Evolutionary conservation across 1,284 basidiomycete species (phyloP).

Genomic region (Microbotryum intermedium): DNA sequence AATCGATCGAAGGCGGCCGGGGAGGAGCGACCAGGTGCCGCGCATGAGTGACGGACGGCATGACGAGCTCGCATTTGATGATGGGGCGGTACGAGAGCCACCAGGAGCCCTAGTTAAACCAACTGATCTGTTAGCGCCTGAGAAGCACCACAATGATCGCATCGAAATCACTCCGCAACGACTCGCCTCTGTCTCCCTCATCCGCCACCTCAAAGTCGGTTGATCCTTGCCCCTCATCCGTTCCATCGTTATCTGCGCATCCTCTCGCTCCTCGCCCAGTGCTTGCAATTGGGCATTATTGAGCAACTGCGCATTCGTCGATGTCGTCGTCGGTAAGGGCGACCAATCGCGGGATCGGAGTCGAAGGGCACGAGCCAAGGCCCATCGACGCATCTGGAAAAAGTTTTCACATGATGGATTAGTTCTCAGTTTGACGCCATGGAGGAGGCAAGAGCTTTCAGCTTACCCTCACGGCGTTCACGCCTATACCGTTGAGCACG

Average conservation of each 20-base stretch:
- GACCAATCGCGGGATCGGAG: slow-evolving; percentile 26
- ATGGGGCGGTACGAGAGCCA: slow-evolving; percentile 28
- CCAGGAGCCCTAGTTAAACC: slow-evolving; percentile 12
- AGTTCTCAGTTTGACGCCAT: neutral
- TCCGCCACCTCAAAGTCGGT: slow-evolving; percentile 24
- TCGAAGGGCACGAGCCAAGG: slow-evolving; percentile 12
- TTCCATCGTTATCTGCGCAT: no score
- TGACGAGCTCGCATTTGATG: slow-evolving; percentile 23
- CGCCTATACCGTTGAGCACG: slow-evolving; percentile 15
- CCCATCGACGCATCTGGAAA: slow-evolving; percentile 21
- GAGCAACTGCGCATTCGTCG: slow-evolving; percentile 21
- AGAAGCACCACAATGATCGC: neutral
- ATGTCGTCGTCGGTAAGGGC: slow-evolving; percentile 21
- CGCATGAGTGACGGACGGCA: neutral
- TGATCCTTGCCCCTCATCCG: slow-evolving; percentile 10
- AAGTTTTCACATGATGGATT: neutral
- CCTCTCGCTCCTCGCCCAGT: no score
- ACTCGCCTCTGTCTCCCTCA: slow-evolving; percentile 23
- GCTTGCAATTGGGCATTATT: slow-evolving; percentile 1
- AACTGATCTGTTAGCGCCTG: neutral
- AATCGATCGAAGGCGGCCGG: no score
- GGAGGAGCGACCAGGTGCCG: no score
- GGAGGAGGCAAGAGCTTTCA: neutral
- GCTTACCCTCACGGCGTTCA: slow-evolving; percentile 22
- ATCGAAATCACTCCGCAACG: neutral